Evolutionary conservation across 192 early-diverging fungal genomes (phyloP).

Genomic region (Podila verticillata): DNA sequence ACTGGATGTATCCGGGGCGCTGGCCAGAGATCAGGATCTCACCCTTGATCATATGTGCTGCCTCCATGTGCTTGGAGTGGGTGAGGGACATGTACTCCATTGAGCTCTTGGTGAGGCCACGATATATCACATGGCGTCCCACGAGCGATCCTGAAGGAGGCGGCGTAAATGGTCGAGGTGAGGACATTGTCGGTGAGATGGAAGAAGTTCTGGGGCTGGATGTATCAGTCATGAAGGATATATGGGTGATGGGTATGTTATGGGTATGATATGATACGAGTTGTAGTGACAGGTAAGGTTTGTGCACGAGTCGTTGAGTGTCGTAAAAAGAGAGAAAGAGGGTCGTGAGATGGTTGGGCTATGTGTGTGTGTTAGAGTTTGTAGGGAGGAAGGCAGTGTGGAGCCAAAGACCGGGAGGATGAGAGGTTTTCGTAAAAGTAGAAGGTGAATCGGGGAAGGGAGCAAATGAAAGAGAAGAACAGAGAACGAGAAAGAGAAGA

Average conservation of each 20-base stretch:
- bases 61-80: slow-evolving; percentile 30
- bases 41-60: slow-evolving; percentile 46
- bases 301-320: background rate
- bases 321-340: background rate
- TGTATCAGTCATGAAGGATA: background rate
- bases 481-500: no score
- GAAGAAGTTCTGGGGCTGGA: slow-evolving; percentile 1
- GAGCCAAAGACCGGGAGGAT: no score
- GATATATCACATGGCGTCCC: slow-evolving; percentile 40
- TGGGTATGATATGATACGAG: background rate
- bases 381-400: no score
- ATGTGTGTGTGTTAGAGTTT: background rate
- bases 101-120: slow-evolving; percentile 33
- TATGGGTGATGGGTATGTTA: background rate
- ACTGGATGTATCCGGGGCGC: slow-evolving; percentile 42
- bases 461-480: no score
- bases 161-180: slow-evolving; percentile 27
- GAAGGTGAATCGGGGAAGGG: no score
- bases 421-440: no score
- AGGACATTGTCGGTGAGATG: slow-evolving; percentile 22
- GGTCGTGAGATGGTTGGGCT: background rate
- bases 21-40: slow-evolving; percentile 46
- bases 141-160: slow-evolving; percentile 39
- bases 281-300: no score
- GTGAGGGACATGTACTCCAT: slow-evolving; percentile 51